Evolutionary conservation across 1,284 basidiomycete genomes (phyloP).

Genomic region (Cryptococcus sp.): DNA sequence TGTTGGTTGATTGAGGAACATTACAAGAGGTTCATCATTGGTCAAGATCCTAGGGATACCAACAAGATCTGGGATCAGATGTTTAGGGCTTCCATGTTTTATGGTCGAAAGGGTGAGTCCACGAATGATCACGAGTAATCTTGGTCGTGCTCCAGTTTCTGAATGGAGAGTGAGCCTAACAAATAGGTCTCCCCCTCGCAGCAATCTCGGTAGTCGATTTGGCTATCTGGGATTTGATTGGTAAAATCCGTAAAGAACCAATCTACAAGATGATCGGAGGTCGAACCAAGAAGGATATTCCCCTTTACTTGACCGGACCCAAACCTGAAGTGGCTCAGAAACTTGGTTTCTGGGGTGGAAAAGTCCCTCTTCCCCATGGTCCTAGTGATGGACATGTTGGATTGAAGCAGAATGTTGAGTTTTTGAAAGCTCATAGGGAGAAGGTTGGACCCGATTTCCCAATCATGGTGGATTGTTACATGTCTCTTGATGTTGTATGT

Average conservation of each 20-base stretch:
- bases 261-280: slow-evolving; percentile 59
- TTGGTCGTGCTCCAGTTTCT: too few relatives aligned
- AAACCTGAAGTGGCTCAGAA: slow-evolving; percentile 50
- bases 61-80: slow-evolving; percentile 53
- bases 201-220: slow-evolving; percentile 54
- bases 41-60: slow-evolving; percentile 53
- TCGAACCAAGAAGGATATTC: slow-evolving; percentile 52
- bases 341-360: slow-evolving; percentile 55
- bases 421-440: slow-evolving; percentile 50
- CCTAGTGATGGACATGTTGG: slow-evolving; percentile 52
- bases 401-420: slow-evolving; percentile 54
- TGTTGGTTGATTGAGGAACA: slow-evolving; percentile 57
- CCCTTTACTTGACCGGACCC: slow-evolving; percentile 55
- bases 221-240: slow-evolving; percentile 56
- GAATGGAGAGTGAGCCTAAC: too few relatives aligned
- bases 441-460: slow-evolving; percentile 51
- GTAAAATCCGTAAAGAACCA: slow-evolving; percentile 55
- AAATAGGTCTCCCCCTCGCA: slow-evolving; percentile 50
- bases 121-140: too few relatives aligned
- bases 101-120: slow-evolving; percentile 51
- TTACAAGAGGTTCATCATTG: slow-evolving; percentile 54
- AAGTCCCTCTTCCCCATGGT: slow-evolving; percentile 53
- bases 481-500: slow-evolving; percentile 48
- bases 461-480: slow-evolving; percentile 55
- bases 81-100: slow-evolving; percentile 53